Conservation (phyloP, 805 yeast species). For the Cyberlindnera xishuangbannaensis region DNA sequence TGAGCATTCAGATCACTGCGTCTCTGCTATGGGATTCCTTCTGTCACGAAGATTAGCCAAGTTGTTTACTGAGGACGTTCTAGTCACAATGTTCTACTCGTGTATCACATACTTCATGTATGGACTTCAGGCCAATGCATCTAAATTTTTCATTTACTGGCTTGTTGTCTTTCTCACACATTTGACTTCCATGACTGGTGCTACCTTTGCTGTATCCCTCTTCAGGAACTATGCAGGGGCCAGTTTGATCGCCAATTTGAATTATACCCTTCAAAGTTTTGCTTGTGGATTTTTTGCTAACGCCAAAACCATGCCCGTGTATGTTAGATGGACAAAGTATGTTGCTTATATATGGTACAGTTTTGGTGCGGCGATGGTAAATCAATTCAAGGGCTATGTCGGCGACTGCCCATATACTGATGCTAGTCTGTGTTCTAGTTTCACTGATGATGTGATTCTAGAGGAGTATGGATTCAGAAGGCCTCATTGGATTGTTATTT, state of each 20-base stretch:
- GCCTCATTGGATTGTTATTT: constrained; percentile 57
- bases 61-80: constrained; percentile 62
- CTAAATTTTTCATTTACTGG: constrained; percentile 56
- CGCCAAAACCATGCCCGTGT: constrained; percentile 70
- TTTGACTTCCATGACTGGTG: constrained; percentile 51
- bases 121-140: constrained; percentile 50
- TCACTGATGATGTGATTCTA: constrained; percentile 50
- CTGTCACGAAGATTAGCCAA: constrained; percentile 64
- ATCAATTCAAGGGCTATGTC: constrained; percentile 54
- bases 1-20: constrained; percentile 66
- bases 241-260: constrained; percentile 19
- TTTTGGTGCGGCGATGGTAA: constrained; percentile 61
- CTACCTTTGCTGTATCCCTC: constrained; percentile 32
- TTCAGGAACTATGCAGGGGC: constrained; percentile 24
- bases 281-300: constrained; percentile 81
- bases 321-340: constrained; percentile 81
- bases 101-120: constrained; percentile 70
- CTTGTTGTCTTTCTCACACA: constrained; percentile 52
- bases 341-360: constrained; percentile 74
- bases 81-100: constrained; percentile 54
- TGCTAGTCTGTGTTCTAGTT: constrained; percentile 35
- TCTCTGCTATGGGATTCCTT: constrained; percentile 61
- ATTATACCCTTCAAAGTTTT: constrained; percentile 52
- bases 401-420: constrained; percentile 50
- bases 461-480: constrained; percentile 51